These are phyloP conservation scores for Trichophyton simii DNA, from an alignment of 2,329 filamentous ascomycete genomes.

Conservation along the genomic window DNA sequence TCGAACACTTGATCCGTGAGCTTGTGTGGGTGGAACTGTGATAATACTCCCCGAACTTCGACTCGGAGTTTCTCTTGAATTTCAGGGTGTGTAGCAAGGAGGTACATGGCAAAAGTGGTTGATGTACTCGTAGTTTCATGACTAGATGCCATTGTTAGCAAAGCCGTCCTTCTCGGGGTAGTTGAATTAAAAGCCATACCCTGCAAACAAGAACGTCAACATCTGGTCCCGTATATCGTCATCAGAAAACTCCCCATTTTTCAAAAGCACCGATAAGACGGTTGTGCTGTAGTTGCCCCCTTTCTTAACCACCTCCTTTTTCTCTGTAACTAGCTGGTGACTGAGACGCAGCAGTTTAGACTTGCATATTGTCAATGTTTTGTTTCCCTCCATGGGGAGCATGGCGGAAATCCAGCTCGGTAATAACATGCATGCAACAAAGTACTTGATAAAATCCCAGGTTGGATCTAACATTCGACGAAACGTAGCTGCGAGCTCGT, in stretches of 20 bases:
- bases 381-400: slow-evolving; percentile 32
- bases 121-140: slow-evolving; percentile 46
- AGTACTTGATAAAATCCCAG: slow-evolving; percentile 31
- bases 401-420: slow-evolving; percentile 40
- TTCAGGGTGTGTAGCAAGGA: slow-evolving; percentile 39
- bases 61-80: slow-evolving; percentile 38
- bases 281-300: neutral
- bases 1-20: slow-evolving; percentile 41
- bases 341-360: slow-evolving; percentile 23
- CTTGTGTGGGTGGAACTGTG: slow-evolving; percentile 15
- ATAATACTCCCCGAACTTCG: slow-evolving; percentile 40
- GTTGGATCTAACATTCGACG: slow-evolving; percentile 38
- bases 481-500: slow-evolving; percentile 43
- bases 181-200: slow-evolving; percentile 15
- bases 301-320: slow-evolving; percentile 16
- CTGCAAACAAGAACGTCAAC: slow-evolving; percentile 32
- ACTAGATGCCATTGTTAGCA: slow-evolving; percentile 19
- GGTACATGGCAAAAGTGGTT: slow-evolving; percentile 43
- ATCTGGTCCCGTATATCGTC: slow-evolving; percentile 32
- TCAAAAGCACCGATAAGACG: slow-evolving; percentile 29
- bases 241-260: slow-evolving; percentile 28
- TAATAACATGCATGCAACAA: slow-evolving; percentile 35
- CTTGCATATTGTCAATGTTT: slow-evolving; percentile 21
- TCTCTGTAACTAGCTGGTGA: slow-evolving; percentile 26
- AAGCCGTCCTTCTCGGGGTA: neutral